phyloP scores from a whole-genome alignment of 2,329 filamentous ascomycete species.

The Grosmannia serpens region DNA sequence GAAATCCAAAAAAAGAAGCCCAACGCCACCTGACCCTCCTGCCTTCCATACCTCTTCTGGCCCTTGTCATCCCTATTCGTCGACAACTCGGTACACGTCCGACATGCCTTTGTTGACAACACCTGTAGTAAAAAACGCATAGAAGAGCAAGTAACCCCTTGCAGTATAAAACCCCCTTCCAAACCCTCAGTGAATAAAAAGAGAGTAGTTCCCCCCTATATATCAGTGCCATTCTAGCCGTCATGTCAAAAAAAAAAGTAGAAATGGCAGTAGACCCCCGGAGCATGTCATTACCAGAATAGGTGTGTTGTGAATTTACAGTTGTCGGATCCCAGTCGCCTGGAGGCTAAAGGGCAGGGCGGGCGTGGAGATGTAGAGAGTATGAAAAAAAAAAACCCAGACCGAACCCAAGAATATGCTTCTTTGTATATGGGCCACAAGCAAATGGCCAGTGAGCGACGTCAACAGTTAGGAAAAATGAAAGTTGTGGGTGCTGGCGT shows the following conservation, averaged over 20 bases:
- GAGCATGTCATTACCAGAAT: background rate
- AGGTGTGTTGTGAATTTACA: background rate
- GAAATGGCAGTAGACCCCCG: background rate
- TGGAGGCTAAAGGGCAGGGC: background rate
- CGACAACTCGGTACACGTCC: background rate
- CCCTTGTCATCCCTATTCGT: background rate
- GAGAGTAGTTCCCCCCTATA: background rate
- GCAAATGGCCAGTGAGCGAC: background rate
- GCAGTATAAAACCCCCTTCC: background rate
- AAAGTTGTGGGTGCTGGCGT: background rate
- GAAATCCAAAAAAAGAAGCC: background rate
- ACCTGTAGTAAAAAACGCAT: background rate
- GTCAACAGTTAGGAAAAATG: slow-evolving; percentile 1
- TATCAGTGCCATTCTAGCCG: background rate
- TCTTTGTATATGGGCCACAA: slow-evolving; percentile 2
- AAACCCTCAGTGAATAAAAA: background rate
- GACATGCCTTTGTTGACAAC: background rate
- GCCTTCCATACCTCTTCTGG: background rate
- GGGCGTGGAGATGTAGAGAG: background rate
- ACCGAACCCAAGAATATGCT: slow-evolving; percentile 2
- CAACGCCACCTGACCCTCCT: background rate
- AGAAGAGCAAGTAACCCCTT: background rate
- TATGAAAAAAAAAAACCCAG: background rate
- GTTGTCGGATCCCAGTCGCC: background rate
- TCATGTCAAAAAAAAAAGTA: background rate